phyloP scores from a whole-genome alignment of 2,329 filamentous ascomycete species.

The Exophiala aquamarina region DNA sequence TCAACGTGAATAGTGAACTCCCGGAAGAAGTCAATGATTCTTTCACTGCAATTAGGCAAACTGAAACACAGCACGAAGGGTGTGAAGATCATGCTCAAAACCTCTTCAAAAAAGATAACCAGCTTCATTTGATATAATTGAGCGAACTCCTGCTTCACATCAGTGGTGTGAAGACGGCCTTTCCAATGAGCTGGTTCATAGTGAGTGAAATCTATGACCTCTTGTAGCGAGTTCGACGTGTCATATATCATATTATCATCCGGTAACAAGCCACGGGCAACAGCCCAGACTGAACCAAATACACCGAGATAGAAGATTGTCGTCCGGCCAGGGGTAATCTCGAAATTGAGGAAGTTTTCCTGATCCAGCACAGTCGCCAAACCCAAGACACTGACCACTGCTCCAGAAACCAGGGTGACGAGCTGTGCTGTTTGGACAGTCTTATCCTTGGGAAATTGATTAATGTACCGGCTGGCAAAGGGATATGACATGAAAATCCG shows the following conservation, averaged over 20 bases:
- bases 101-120: constrained; percentile 87
- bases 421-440: constrained; percentile 82
- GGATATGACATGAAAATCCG: constrained; percentile 92
- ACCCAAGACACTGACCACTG: constrained; percentile 80
- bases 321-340: constrained; percentile 84
- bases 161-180: constrained; percentile 84
- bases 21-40: constrained; percentile 95
- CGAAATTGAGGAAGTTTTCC: constrained; percentile 86
- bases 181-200: constrained; percentile 90
- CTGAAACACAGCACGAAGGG: constrained; percentile 86
- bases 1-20: constrained; percentile 98
- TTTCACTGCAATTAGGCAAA: constrained; percentile 83
- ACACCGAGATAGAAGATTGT: constrained; percentile 88
- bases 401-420: constrained; percentile 82
- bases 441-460: constrained; percentile 95
- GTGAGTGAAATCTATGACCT: constrained; percentile 89
- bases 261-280: constrained; percentile 78
- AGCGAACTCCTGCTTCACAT: constrained; percentile 88
- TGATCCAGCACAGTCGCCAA: constrained; percentile 84
- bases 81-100: constrained; percentile 87
- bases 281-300: constrained; percentile 78
- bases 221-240: constrained; percentile 81
- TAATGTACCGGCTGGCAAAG: constrained; percentile 86
- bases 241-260: constrained; percentile 90
- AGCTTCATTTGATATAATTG: constrained; percentile 89